Evolutionary conservation across 2,329 filamentous ascomycete species (phyloP), one percentile per base, ranked within the genome.

Genomic region (Westerdykella aurantiaca): DNA sequence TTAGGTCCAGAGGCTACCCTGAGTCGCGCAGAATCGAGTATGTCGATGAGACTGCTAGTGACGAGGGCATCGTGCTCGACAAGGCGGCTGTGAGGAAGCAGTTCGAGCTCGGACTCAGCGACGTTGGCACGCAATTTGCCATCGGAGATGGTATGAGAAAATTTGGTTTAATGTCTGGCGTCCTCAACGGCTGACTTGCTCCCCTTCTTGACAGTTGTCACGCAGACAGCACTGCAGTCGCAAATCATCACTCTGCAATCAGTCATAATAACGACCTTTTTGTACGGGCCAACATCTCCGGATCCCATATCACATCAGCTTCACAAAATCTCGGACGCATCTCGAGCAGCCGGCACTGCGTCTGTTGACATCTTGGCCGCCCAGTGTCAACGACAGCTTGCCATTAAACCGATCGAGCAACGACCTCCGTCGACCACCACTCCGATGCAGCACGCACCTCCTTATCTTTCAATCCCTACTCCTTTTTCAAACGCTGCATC

Each of bases 171-270:
- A 34, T 13, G 13, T n/a, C 25, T 6, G 10, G 31, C 2, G 6
- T 5, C 6, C 22, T 34, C 14, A 21, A 44, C 46, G 17, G 45
- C 16, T 21, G 11, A 35, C 18, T 16, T 16, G 18, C 34, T 16
- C 7, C 10, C 13, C 14, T 37, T 3, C 29, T n/a, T 37, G 39
- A 34, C 31, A 67, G 64, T 61, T 6, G 45, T 57, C 25, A 55
- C 63, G 13, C 59, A 66, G 41, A 56, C 56, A 10, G 60, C 50
- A 4, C 53, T 67, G 10, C 64, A 66, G 39, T 57, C 59, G 4
- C 58, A 66, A 33, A 63, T 67, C 34, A 67, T 67, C n/a, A 52
- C 49, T 7, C 53, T 67, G 1, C 64, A 67, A 42, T 58, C 52
- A 10, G 52, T 57, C 1, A 43, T 67, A 12, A 55, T 67, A 9